Percentiles rank a stretch among this genome's conserved stretches.
phyloP scores from a whole-genome alignment of 2,329 filamentous ascomycete species.

The Colletotrichum higginsianum region DNA sequence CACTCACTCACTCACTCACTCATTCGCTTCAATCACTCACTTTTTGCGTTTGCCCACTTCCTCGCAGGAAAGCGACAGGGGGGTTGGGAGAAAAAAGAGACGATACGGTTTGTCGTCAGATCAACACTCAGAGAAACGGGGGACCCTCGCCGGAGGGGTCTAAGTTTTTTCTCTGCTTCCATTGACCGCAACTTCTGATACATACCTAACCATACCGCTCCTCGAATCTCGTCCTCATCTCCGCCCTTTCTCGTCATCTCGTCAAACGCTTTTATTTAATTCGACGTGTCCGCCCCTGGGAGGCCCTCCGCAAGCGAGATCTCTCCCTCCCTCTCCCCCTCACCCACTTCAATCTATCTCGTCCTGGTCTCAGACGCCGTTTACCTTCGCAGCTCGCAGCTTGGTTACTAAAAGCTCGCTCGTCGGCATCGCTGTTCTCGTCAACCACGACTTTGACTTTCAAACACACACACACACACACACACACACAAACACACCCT shows the following conservation, averaged over 20 bases:
- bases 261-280: slow-evolving; percentile 25
- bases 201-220: slow-evolving; percentile 4
- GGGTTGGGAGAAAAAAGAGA: background rate
- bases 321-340: background rate
- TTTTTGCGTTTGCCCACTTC: background rate
- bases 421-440: slow-evolving; percentile 18
- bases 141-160: slow-evolving; percentile 24
- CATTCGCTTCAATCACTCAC: no score
- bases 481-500: background rate
- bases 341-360: no score
- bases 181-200: slow-evolving; percentile 37
- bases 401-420: slow-evolving; percentile 41
- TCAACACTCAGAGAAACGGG: slow-evolving; percentile 27
- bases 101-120: slow-evolving; percentile 35
- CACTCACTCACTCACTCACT: no score
- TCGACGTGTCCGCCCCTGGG: slow-evolving; percentile 20
- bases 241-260: slow-evolving; percentile 36
- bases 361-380: slow-evolving; percentile 7
- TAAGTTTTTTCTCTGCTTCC: slow-evolving; percentile 9
- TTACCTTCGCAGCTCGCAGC: slow-evolving; percentile 34
- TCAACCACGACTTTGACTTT: background rate
- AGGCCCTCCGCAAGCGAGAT: slow-evolving; percentile 24
- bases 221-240: slow-evolving; percentile 29
- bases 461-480: background rate
- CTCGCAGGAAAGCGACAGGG: slow-evolving; percentile 16